phyloP scores from a whole-genome alignment of 2,329 filamentous ascomycete species.

The Aplosporella prunicola region DNA sequence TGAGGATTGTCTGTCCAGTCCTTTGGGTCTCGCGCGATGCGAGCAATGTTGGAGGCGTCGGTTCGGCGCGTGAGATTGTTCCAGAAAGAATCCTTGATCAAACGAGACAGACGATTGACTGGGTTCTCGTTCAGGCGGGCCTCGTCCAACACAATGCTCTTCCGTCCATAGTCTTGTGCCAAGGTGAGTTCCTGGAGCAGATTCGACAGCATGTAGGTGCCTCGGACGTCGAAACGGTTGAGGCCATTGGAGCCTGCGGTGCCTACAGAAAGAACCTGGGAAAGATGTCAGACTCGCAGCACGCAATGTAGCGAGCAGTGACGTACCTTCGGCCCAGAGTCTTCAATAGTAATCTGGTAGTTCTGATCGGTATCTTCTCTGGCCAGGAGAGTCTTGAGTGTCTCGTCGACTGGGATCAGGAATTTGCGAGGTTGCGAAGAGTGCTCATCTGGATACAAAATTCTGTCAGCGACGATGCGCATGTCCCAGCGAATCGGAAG shows the following conservation, averaged over 20 bases:
- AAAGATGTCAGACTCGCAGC: constrained; percentile 19
- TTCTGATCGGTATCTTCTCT: constrained; percentile 92
- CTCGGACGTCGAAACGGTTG: constrained; percentile 82
- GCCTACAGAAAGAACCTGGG: constrained; percentile 68
- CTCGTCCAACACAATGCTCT: constrained; percentile 85
- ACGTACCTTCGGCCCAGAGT: constrained; percentile 76
- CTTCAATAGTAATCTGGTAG: constrained; percentile 93
- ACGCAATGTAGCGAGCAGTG: not conserved
- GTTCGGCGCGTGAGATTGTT: constrained; percentile 80
- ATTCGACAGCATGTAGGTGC: constrained; percentile 96
- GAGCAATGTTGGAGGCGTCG: constrained; percentile 76
- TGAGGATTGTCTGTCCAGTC: constrained; percentile 88
- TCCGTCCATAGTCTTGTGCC: constrained; percentile 81
- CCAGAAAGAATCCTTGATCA: constrained; percentile 91
- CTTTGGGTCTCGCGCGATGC: constrained; percentile 83
- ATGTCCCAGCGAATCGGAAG: not conserved
- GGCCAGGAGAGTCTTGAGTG: constrained; percentile 65
- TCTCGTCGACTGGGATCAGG: constrained; percentile 76
- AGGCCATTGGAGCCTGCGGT: constrained; percentile 79
- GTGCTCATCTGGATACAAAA: constrained; percentile 55
- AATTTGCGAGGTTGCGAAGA: constrained; percentile 65
- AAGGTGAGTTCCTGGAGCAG: constrained; percentile 88
- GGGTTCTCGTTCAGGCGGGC: constrained; percentile 90
- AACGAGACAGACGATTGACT: constrained; percentile 72
- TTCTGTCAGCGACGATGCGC: constrained; percentile 1